These are phyloP conservation scores for Scortechinia acanthostroma DNA, from an alignment of 2,329 filamentous ascomycete species.

Conservation along the genomic window DNA sequence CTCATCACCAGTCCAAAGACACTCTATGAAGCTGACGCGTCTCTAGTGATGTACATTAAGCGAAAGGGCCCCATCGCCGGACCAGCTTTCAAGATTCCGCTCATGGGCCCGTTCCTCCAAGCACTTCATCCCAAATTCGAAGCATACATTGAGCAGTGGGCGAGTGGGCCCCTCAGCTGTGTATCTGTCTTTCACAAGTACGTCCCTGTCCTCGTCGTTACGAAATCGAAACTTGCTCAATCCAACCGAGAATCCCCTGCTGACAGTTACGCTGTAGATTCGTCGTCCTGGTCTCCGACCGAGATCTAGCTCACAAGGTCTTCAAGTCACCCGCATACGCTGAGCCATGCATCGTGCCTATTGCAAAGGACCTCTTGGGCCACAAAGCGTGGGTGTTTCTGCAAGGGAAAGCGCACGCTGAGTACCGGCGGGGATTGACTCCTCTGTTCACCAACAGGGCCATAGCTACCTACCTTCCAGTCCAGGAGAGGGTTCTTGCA, in stretches of 20 bases:
- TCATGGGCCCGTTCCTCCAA: constrained; percentile 91
- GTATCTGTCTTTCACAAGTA: constrained; percentile 99
- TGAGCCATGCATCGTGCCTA: constrained; percentile 93
- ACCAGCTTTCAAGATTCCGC: constrained; percentile 70
- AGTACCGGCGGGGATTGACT: constrained; percentile 95
- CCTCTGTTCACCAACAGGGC: constrained; percentile 87
- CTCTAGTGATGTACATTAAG: constrained; percentile 64
- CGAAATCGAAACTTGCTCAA: too few relatives aligned
- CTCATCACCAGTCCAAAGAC: constrained; percentile 6
- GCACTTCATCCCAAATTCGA: constrained; percentile 88
- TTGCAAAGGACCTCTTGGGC: constrained; percentile 86
- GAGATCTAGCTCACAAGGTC: constrained; percentile 91
- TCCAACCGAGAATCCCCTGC: not conserved
- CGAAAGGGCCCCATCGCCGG: constrained; percentile 73
- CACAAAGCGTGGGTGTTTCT: constrained; percentile 94
- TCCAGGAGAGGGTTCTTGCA: constrained; percentile 86
- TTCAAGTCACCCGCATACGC: constrained; percentile 89
- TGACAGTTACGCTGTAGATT: constrained; percentile 53
- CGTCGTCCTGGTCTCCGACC: constrained; percentile 89
- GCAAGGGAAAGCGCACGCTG: constrained; percentile 88
- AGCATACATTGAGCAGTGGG: constrained; percentile 87
- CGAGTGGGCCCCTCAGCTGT: constrained; percentile 83
- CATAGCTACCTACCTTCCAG: constrained; percentile 80
- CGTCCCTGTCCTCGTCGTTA: too few relatives aligned
- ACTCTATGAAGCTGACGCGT: constrained; percentile 2